phyloP scores from a whole-genome alignment of 306 rosid species.

The Cajanus cajan region DNA sequence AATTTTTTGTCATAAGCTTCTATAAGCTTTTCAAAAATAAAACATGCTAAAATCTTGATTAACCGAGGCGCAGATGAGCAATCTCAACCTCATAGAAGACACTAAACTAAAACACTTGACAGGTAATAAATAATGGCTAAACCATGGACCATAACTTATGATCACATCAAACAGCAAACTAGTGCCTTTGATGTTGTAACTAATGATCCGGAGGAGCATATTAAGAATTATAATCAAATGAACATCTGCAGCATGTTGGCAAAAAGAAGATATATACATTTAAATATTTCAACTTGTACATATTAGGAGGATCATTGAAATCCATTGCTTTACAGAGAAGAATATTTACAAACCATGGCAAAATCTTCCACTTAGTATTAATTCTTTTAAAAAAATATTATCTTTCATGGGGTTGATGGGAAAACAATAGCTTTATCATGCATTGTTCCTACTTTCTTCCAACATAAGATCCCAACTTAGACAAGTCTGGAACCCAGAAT shows the following conservation, averaged over 20 bases:
- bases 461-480: constrained; percentile 81
- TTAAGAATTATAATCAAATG: background rate
- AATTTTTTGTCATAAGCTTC: background rate
- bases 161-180: background rate
- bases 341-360: constrained; percentile 23
- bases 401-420: background rate
- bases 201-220: background rate
- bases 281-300: background rate
- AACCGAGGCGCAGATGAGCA: background rate
- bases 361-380: background rate
- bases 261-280: background rate
- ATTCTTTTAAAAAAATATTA: background rate
- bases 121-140: background rate
- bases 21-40: background rate
- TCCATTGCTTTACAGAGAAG: background rate
- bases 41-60: background rate
- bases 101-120: background rate
- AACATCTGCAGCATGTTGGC: background rate
- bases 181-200: background rate
- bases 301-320: constrained; percentile 5
- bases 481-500: constrained; percentile 93
- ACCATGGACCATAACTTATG: background rate
- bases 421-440: background rate
- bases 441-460: constrained; percentile 65
- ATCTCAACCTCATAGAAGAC: background rate